These are phyloP conservation scores for Pulveroboletus sp. DNA, from an alignment of 768 basidiomycete species.

Conservation along the genomic window DNA sequence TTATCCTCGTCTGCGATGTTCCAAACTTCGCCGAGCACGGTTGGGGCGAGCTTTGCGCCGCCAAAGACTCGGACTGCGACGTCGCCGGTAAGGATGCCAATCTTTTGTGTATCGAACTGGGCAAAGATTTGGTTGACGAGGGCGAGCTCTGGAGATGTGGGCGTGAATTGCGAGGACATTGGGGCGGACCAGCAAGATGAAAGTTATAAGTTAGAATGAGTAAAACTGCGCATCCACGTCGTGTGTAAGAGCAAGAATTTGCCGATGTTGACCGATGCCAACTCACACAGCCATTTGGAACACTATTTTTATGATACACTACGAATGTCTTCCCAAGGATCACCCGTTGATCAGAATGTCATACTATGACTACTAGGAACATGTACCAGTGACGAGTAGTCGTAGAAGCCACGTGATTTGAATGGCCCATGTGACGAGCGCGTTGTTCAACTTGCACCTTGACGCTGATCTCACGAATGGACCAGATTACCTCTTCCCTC, in stretches of 20 bases:
- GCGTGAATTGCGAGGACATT: conserved; percentile 45
- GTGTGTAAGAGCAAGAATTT: not conserved
- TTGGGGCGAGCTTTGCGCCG: conserved; percentile 76
- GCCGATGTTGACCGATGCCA: not conserved
- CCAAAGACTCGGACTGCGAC: conserved; percentile 85
- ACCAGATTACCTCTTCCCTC: conserved; percentile 65
- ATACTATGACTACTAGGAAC: too few relatives aligned
- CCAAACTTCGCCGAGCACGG: conserved; percentile 91
- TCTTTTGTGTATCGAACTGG: conserved; percentile 71
- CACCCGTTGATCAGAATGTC: too few relatives aligned
- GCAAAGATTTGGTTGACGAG: conserved; percentile 74
- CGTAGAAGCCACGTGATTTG: too few relatives aligned
- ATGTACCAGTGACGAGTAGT: too few relatives aligned
- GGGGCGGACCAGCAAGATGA: not conserved
- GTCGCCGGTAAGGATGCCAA: conserved; percentile 86
- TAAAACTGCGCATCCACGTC: conserved; percentile 16
- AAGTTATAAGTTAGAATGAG: not conserved
- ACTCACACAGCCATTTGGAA: too few relatives aligned
- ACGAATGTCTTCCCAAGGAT: too few relatives aligned
- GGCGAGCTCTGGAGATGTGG: conserved; percentile 47
- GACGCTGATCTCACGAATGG: conserved; percentile 46
- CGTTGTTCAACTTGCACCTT: conserved; percentile 16
- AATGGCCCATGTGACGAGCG: conserved; percentile 33
- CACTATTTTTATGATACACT: too few relatives aligned
- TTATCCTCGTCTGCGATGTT: conserved; percentile 88